phyloP scores from a whole-genome alignment of 768 basidiomycete species.

The Hysterangium stoloniferum region DNA sequence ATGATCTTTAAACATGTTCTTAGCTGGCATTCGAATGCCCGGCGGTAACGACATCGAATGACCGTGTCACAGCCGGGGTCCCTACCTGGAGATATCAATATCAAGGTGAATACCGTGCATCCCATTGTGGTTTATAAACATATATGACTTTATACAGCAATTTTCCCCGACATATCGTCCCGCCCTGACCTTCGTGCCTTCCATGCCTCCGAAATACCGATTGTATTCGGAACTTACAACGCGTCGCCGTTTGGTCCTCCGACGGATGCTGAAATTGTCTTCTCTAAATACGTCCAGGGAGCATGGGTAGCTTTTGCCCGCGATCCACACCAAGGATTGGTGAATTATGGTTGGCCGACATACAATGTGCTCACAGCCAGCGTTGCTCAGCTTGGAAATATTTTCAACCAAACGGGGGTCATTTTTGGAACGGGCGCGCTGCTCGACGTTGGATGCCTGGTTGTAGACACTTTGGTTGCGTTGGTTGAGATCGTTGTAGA shows the following conservation, averaged over 20 bases:
- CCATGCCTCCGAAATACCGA: conserved; percentile 33
- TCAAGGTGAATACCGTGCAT: neutral
- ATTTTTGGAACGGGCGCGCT: neutral
- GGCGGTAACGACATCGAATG: conserved; percentile 2
- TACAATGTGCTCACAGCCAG: conserved; percentile 30
- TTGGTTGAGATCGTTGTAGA: conserved; percentile 4
- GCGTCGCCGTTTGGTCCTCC: conserved; percentile 10
- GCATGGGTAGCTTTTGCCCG: conserved; percentile 39
- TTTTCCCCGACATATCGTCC: conserved; percentile 8
- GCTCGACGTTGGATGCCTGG: conserved; percentile 4
- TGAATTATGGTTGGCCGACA: conserved; percentile 21
- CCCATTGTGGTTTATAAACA: neutral
- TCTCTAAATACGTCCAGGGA: conserved; percentile 29
- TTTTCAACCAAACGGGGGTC: conserved; percentile 1
- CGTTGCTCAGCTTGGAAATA: conserved; percentile 18
- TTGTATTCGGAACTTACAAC: conserved; percentile 26
- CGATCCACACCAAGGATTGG: conserved; percentile 28
- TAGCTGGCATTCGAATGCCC: conserved; percentile 3
- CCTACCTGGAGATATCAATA: conserved; percentile 6
- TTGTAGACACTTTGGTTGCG: neutral
- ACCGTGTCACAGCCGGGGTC: neutral
- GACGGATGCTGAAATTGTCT: conserved; percentile 21
- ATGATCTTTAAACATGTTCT: too few relatives aligned
- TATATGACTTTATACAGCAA: neutral
- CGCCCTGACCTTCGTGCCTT: conserved; percentile 22